phyloP scores from a whole-genome alignment of 352 stramenopile genomes.

The Poterioochromonas sp. region DNA sequence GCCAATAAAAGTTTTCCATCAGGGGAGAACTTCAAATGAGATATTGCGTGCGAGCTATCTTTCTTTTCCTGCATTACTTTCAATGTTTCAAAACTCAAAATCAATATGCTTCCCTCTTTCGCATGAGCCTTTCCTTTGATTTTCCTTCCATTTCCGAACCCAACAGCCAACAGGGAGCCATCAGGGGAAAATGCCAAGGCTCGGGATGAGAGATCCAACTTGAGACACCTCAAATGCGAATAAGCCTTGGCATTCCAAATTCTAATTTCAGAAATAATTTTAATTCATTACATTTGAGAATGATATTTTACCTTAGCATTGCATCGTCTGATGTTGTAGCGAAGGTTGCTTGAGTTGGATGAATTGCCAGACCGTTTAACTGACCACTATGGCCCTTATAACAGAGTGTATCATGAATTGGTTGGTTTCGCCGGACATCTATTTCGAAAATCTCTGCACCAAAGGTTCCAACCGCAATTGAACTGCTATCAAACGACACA shows the following conservation, averaged over 20 bases:
- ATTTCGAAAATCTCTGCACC: slow-evolving; percentile 50
- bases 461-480: slow-evolving; percentile 38
- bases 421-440: slow-evolving; percentile 41
- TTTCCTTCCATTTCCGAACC: slow-evolving; percentile 39
- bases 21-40: slow-evolving; percentile 58
- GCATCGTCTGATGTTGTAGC: slow-evolving; percentile 72
- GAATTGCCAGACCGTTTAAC: slow-evolving; percentile 69
- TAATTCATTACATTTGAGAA: slow-evolving; percentile 49
- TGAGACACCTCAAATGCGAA: too few relatives aligned
- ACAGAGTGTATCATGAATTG: neutral
- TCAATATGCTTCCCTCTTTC: slow-evolving; percentile 64
- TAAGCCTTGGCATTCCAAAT: too few relatives aligned
- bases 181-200: slow-evolving; percentile 58
- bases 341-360: slow-evolving; percentile 61
- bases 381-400: slow-evolving; percentile 43
- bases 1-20: slow-evolving; percentile 67
- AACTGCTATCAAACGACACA: slow-evolving; percentile 17
- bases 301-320: slow-evolving; percentile 55
- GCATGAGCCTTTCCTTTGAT: neutral
- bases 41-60: neutral
- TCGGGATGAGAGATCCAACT: slow-evolving; percentile 60
- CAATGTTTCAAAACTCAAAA: slow-evolving; percentile 52
- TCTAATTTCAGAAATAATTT: too few relatives aligned
- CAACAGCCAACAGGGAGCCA: slow-evolving; percentile 68
- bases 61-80: slow-evolving; percentile 26